These are phyloP conservation scores for Lumnitzera littorea DNA, from an alignment of 345 rosid species.

Conservation along the genomic window DNA sequence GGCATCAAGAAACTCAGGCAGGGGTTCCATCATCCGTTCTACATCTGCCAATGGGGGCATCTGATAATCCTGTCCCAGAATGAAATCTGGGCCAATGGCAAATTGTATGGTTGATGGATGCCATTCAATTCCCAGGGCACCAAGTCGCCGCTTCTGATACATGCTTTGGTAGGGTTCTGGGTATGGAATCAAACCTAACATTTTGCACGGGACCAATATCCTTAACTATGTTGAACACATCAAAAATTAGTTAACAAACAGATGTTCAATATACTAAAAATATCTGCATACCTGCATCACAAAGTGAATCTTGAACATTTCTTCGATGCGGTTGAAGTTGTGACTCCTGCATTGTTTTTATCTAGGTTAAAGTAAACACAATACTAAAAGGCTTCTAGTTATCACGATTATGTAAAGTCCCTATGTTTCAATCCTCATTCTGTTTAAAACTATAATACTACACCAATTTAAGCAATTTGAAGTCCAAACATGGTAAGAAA, in stretches of 20 bases:
- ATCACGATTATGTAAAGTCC: too few species aligned
- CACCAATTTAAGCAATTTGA: too few species aligned
- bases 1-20: conserved; percentile 81
- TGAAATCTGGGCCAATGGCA: conserved; percentile 80
- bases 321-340: conserved; percentile 80
- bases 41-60: conserved; percentile 87
- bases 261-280: not conserved
- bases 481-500: too few species aligned
- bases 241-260: conserved; percentile 11
- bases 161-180: conserved; percentile 91
- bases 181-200: conserved; percentile 87
- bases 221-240: conserved; percentile 4
- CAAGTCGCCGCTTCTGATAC: conserved; percentile 91
- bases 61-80: conserved; percentile 76
- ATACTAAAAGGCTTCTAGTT: not conserved
- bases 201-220: conserved; percentile 6
- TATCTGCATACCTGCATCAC: conserved; percentile 69
- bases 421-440: too few species aligned
- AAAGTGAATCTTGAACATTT: conserved; percentile 91
- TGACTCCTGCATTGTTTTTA: conserved; percentile 61
- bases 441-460: too few species aligned
- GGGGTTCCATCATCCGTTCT: conserved; percentile 74
- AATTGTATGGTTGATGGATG: conserved; percentile 57
- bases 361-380: conserved; percentile 7
- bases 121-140: conserved; percentile 90